Percentiles rank a stretch among this genome's conserved stretches.
Evolutionary conservation across 768 basidiomycete genomes (phyloP).

Genomic region (Fomitopsis pulvina): DNA sequence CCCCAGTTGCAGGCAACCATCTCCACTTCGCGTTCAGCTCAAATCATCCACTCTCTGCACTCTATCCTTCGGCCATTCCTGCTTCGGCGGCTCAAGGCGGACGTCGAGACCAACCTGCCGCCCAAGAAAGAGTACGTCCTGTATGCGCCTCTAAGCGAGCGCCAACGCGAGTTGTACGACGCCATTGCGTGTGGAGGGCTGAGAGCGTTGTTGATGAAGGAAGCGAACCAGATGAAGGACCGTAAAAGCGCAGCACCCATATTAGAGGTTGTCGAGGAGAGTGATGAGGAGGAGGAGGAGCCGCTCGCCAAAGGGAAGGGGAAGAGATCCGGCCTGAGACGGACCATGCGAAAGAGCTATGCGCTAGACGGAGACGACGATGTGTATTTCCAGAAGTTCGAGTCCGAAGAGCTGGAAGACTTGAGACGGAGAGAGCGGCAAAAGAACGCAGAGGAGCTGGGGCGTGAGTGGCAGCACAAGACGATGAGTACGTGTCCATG

Average conservation of each 20-base stretch:
- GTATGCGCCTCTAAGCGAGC: constrained; percentile 79
- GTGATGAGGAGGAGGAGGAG: constrained; percentile 26
- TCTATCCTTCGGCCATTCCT: constrained; percentile 94
- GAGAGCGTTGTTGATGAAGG: constrained; percentile 42
- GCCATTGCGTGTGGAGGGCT: constrained; percentile 65
- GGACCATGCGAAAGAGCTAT: constrained; percentile 34
- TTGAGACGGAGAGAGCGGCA: constrained; percentile 29
- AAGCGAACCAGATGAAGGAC: constrained; percentile 29
- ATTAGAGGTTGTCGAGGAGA: constrained; percentile 23
- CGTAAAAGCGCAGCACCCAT: constrained; percentile 16
- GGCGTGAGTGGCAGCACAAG: constrained; percentile 49
- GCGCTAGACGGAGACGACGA: constrained; percentile 55
- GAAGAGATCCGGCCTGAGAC: constrained; percentile 9
- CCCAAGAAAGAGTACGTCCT: constrained; percentile 94
- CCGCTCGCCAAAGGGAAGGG: constrained; percentile 24
- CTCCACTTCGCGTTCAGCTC: constrained; percentile 49
- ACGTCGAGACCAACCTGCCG: constrained; percentile 74
- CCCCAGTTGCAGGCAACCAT: constrained; percentile 54
- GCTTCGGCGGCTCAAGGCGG: constrained; percentile 83
- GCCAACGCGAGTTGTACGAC: constrained; percentile 83
- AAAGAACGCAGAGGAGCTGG: constrained; percentile 46
- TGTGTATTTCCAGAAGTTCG: constrained; percentile 58
- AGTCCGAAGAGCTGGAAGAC: constrained; percentile 37
- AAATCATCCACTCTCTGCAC: constrained; percentile 76
- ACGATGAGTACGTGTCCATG: constrained; percentile 45